phyloP scores from a whole-genome alignment of 495 filamentous ascomycete genomes.

The Aspergillus panamensis region DNA sequence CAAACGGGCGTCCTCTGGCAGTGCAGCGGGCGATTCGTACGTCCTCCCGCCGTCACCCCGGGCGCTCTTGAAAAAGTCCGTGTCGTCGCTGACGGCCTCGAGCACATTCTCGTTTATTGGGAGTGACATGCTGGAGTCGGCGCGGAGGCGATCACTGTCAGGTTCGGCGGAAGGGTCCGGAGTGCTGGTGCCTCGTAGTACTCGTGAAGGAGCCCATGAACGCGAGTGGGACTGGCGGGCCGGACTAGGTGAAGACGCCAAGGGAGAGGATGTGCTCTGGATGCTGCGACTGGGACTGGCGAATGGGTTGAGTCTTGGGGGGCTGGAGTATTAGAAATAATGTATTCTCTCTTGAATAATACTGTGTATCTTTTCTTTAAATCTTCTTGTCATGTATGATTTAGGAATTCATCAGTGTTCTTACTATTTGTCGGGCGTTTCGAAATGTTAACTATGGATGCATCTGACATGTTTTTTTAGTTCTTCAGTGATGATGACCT shows the following conservation, averaged over 20 bases:
- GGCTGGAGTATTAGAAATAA: constrained; percentile 21
- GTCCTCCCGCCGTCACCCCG: constrained; percentile 49
- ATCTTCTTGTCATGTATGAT: too few species aligned
- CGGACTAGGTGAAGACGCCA: constrained; percentile 53
- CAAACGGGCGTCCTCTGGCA: constrained; percentile 41
- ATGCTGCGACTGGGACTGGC: constrained; percentile 72
- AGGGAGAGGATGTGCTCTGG: constrained; percentile 63
- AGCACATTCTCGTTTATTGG: constrained; percentile 68
- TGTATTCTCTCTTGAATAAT: background rate
- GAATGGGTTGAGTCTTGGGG: constrained; percentile 47
- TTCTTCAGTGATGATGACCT: too few species aligned
- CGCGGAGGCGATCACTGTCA: constrained; percentile 44
- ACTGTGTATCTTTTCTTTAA: background rate
- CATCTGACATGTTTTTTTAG: too few species aligned
- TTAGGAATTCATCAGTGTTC: too few species aligned
- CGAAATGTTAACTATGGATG: too few species aligned
- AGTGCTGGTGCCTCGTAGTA: constrained; percentile 48
- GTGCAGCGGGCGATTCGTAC: constrained; percentile 21
- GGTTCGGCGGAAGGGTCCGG: constrained; percentile 52
- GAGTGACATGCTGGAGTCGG: constrained; percentile 61
- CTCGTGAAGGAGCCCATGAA: constrained; percentile 34
- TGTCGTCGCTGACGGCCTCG: constrained; percentile 50
- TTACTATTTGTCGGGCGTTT: too few species aligned
- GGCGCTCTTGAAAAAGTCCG: constrained; percentile 64
- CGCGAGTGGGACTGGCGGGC: constrained; percentile 86